A percentile compares a stretch with the other conserved stretches of the same genome.
phyloP scores from a whole-genome alignment of 139 green algal species.

The Chlorella sp. region DNA sequence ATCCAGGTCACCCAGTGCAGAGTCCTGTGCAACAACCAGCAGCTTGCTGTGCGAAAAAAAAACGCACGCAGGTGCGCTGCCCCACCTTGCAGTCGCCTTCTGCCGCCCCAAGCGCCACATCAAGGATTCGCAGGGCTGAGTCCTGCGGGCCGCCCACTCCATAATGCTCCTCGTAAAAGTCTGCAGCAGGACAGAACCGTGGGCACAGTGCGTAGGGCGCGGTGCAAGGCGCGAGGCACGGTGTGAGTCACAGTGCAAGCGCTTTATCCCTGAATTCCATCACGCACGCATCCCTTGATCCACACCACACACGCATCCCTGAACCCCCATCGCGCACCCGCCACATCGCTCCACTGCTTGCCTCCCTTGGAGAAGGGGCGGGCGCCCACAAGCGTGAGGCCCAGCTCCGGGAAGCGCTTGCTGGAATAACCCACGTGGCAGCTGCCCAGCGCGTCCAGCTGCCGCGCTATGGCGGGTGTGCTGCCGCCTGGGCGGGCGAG shows the following conservation, averaged over 20 bases:
- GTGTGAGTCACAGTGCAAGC: not conserved
- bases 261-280: not conserved
- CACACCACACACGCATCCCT: too few species aligned
- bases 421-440: conserved; percentile 61
- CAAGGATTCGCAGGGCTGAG: conserved; percentile 45
- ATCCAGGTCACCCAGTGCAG: too few species aligned
- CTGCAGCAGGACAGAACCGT: not conserved
- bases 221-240: not conserved
- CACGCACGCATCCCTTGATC: not conserved
- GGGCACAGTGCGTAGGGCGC: not conserved
- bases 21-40: too few species aligned
- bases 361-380: conserved; percentile 69
- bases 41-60: too few species aligned
- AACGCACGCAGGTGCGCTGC: too few species aligned
- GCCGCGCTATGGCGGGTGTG: not conserved
- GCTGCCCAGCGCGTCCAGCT: conserved; percentile 59
- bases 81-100: conserved; percentile 29
- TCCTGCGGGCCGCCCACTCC: conserved; percentile 44
- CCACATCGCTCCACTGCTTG: conserved; percentile 46
- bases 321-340: not conserved
- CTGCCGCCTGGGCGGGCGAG: not conserved
- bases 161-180: conserved; percentile 64
- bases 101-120: conserved; percentile 9
- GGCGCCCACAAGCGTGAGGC: conserved; percentile 56
- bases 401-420: conserved; percentile 34